These are phyloP conservation scores for Mycena belliarum DNA, from an alignment of 768 basidiomycete species.

Conservation along the genomic window DNA sequence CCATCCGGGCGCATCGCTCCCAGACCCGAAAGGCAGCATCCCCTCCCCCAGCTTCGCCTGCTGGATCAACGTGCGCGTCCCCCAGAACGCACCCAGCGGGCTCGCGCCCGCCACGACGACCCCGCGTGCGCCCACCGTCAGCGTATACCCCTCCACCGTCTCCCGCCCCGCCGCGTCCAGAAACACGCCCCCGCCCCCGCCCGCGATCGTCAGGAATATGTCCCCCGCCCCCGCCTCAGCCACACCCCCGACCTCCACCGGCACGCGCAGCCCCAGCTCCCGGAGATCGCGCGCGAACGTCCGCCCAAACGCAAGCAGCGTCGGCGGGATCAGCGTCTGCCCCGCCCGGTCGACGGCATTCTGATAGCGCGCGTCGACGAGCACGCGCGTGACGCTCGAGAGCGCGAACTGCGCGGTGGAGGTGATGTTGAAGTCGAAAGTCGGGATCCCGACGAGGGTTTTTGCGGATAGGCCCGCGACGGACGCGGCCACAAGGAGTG, in stretches of 20 bases:
- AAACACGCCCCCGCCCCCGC: neutral
- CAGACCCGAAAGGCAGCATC: conserved; percentile 14
- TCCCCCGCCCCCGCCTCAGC: conserved; percentile 11
- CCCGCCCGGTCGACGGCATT: conserved; percentile 16
- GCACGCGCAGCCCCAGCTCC: conserved; percentile 11
- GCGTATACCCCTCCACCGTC: conserved; percentile 16
- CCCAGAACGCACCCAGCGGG: conserved; percentile 20
- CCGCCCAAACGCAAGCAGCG: conserved; percentile 20
- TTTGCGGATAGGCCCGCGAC: neutral
- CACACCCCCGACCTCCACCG: conserved; percentile 4
- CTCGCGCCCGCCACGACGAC: conserved; percentile 21
- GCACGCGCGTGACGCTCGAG: conserved; percentile 12
- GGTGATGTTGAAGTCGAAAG: conserved; percentile 18
- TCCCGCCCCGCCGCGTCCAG: conserved; percentile 18
- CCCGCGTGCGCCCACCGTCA: conserved; percentile 7
- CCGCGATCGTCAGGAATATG: conserved; percentile 18
- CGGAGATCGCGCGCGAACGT: conserved; percentile 20
- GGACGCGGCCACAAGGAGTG: neutral
- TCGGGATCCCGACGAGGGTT: conserved; percentile 21
- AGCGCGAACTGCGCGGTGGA: conserved; percentile 12
- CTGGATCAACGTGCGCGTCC: conserved; percentile 18
- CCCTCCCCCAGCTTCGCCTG: conserved; percentile 14
- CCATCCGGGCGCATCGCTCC: conserved; percentile 22
- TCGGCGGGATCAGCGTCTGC: conserved; percentile 23
- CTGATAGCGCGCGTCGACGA: conserved; percentile 22